A percentile compares a stretch with the other conserved stretches of the same genome.
Conservation (phyloP, 306 rosid genomes). For the Citrullus colocynthis region DNA sequence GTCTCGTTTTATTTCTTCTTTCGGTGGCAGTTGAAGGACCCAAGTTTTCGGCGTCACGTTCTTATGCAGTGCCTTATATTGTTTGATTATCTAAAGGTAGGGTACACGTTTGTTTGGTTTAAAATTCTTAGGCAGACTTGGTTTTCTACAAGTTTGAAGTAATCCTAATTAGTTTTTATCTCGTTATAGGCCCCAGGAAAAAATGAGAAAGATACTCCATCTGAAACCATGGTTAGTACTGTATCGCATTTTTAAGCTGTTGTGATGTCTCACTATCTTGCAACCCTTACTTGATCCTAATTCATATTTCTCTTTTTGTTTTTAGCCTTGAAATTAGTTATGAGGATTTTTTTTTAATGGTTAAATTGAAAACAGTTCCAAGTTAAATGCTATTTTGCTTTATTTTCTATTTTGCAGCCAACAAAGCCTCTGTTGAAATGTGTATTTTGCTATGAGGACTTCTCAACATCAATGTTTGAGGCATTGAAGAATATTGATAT, state of each 20-base stretch:
- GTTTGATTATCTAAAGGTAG: constrained; percentile 86
- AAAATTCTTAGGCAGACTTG: neutral
- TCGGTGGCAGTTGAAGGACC: constrained; percentile 61
- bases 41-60: constrained; percentile 88
- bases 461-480: neutral
- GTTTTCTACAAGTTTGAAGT: neutral
- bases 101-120: neutral
- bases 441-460: neutral
- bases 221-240: constrained; percentile 82
- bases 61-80: constrained; percentile 95
- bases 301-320: neutral
- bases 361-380: neutral
- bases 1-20: neutral
- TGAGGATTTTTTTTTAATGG: neutral
- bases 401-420: neutral
- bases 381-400: neutral
- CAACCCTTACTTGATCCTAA: neutral
- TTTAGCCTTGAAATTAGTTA: neutral
- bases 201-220: constrained; percentile 72
- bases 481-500: neutral
- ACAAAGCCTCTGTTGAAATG: neutral
- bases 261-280: neutral
- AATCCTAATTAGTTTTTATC: constrained; percentile 10
- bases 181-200: constrained; percentile 79
- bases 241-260: neutral